Percentiles rank a stretch among this genome's conserved stretches.
phyloP scores from a whole-genome alignment of 306 rosid species.

The Cicer cuneatum region DNA sequence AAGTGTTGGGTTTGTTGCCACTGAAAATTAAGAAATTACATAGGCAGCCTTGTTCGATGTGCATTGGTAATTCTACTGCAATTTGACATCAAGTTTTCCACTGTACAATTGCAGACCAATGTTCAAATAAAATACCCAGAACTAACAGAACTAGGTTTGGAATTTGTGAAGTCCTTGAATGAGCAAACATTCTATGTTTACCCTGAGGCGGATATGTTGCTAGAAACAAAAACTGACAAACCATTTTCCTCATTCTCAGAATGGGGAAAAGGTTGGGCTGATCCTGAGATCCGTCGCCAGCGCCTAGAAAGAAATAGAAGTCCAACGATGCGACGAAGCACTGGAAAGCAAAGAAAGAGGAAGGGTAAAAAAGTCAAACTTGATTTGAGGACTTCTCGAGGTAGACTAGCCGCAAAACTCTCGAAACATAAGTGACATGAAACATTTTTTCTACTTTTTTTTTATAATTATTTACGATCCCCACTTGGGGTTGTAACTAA shows the following conservation, averaged over 20 bases:
- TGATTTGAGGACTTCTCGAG: constrained; percentile 61
- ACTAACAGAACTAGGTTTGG: constrained; percentile 72
- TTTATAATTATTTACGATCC: neutral
- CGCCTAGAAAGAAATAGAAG: constrained; percentile 62
- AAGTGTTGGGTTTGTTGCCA: constrained; percentile 30
- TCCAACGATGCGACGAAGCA: constrained; percentile 47
- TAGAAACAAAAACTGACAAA: constrained; percentile 53
- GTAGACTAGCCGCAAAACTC: constrained; percentile 72
- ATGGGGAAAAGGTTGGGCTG: constrained; percentile 96
- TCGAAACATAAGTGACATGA: constrained; percentile 41
- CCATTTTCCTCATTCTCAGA: constrained; percentile 78
- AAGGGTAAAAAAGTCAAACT: constrained; percentile 45
- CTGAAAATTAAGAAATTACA: constrained; percentile 21
- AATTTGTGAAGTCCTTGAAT: constrained; percentile 52
- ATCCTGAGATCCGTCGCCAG: constrained; percentile 90
- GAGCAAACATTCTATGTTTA: constrained; percentile 61
- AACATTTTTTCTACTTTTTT: neutral
- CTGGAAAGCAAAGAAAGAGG: constrained; percentile 51
- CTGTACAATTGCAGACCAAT: constrained; percentile 57
- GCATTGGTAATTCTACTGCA: constrained; percentile 33
- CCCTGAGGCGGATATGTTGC: constrained; percentile 94
- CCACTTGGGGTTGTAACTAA: neutral
- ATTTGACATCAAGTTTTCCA: constrained; percentile 28
- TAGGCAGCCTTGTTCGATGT: neutral
- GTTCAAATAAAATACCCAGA: constrained; percentile 79